Percentiles rank a stretch among this genome's conserved stretches.
phyloP scores from a whole-genome alignment of 2,329 filamentous ascomycete species.

The Incumbomyces delicatus region DNA sequence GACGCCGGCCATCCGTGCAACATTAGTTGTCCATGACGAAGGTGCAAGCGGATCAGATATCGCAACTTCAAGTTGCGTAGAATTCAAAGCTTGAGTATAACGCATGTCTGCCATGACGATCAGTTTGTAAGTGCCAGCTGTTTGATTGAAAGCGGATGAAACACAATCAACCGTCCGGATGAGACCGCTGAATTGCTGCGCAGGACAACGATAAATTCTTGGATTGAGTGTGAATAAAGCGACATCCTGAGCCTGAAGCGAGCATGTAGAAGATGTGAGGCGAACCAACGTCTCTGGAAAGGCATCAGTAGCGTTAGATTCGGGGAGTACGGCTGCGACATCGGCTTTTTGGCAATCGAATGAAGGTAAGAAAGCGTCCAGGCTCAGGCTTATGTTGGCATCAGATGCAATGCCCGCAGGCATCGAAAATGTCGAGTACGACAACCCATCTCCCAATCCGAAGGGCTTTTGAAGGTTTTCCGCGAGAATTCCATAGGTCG shows the following conservation, averaged over 20 bases:
- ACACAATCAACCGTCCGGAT: conserved; percentile 10
- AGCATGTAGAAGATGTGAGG: no score
- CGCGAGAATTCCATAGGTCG: conserved; percentile 9
- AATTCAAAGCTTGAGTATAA: conserved; percentile 1
- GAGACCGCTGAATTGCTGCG: conserved; percentile 10
- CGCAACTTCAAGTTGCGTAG: background rate
- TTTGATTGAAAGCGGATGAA: background rate
- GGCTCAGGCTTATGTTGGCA: background rate
- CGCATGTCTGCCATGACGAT: conserved; percentile 1
- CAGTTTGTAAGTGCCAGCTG: background rate
- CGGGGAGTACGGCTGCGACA: conserved; percentile 8
- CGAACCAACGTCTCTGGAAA: no score
- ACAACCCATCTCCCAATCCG: conserved; percentile 5
- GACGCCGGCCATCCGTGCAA: background rate
- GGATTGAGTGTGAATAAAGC: conserved; percentile 13
- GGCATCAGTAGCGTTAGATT: conserved; percentile 8
- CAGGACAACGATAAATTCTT: conserved; percentile 5
- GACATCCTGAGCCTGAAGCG: no score
- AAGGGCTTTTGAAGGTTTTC: conserved; percentile 4
- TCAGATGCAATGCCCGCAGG: background rate
- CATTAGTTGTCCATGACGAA: background rate
- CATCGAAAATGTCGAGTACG: conserved; percentile 8
- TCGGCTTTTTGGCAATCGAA: conserved; percentile 11
- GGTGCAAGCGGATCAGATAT: background rate
- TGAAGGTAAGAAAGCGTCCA: conserved; percentile 10